Conservation (phyloP, 352 stramenopile species). For the Phytophthora sp. region DNA sequence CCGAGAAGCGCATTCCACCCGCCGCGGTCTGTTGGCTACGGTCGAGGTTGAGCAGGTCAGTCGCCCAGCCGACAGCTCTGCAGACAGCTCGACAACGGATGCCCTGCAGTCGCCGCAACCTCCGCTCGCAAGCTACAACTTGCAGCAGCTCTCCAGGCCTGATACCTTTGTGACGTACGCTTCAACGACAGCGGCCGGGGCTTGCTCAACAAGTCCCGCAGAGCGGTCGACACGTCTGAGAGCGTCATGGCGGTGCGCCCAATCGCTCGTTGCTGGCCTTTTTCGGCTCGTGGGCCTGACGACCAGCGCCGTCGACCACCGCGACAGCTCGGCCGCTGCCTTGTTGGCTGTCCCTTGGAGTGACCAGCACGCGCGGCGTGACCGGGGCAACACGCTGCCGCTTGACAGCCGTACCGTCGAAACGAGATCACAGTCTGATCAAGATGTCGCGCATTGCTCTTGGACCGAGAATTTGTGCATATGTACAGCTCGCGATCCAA, state of each 20-base stretch:
- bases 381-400: conserved; percentile 4
- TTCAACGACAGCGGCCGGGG: conserved; percentile 5
- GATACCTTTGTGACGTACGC: background rate
- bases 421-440: background rate
- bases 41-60: too few species aligned
- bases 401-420: conserved; percentile 9
- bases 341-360: conserved; percentile 1
- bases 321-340: background rate
- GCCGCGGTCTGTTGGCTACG: background rate
- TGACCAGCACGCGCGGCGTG: conserved; percentile 1
- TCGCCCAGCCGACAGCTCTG: too few species aligned
- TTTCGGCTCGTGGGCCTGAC: conserved; percentile 1
- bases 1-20: background rate
- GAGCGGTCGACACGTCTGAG: too few species aligned
- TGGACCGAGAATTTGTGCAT: background rate
- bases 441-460: background rate
- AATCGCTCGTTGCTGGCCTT: conserved; percentile 21
- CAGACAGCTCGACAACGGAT: too few species aligned
- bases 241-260: conserved; percentile 29
- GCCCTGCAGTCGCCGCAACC: background rate
- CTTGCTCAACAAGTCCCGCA: conserved; percentile 7
- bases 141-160: conserved; percentile 7
- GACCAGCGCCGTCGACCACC: background rate
- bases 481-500: background rate
- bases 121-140: background rate